Evolutionary conservation across 2,329 filamentous ascomycete genomes (phyloP), one percentile per base, ranked within the genome.

Genomic region (Botrytis aclada): DNA sequence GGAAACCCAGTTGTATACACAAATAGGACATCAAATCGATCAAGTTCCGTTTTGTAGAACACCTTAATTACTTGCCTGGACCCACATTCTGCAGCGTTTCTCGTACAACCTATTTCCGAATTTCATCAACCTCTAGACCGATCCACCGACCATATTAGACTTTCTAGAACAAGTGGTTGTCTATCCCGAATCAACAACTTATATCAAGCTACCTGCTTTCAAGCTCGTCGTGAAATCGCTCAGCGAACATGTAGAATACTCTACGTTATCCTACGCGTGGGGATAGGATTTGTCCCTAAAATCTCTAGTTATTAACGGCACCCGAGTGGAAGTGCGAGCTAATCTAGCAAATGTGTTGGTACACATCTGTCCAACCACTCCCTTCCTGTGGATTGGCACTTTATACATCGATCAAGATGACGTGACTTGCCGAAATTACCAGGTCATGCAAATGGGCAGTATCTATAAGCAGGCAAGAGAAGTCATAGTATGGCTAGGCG

Each of bases 181-280:
- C 25, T 14, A 5, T 0, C 47, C 5, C 47, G 25, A 54, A 54
- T 54, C 25, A 14, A 54, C 5, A 7, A n/a, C 12, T 54, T 16
- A 1, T n/a, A 0, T 1, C 1, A 16, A n/a, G 2, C 25, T n/a
- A 3, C 47, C 5, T 3, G 2, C 10, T 12, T 54, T 54, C 47
- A n/a, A 54, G 47, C 25, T 54, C 25, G 47, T n/a, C 25, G 25
- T n/a, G 12, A 54, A 16, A 5, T 12, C 32, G 16, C 29, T 60
- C 32, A 60, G 32, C 1, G 18, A 5, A 4, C 29, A 34, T 22
- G 1, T 3, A 32, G 56, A 60, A 12, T 60, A 34, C 22, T 34
- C 56, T 32, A 32, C 32, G 32, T 22, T 60, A 1, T 34, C 56
- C 16, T 60, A 34, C 32, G 32, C 29, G 18, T 60, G 56, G 29